Base-by-base conservation (phyloP, 31 red algal genomes). In the Bonnemaisonia californica region DNA sequence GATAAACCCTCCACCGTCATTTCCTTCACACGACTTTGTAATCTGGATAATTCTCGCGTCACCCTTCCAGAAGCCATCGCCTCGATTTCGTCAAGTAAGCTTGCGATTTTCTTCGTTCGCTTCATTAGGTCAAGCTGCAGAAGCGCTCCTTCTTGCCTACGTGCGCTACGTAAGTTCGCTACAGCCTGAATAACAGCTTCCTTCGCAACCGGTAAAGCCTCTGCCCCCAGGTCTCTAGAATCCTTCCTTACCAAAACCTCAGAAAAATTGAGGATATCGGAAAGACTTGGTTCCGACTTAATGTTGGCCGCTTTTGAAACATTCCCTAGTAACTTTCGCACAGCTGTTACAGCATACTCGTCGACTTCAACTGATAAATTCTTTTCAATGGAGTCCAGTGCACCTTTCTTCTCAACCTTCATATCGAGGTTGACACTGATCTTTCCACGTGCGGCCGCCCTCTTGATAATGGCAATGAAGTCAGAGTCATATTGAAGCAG, bases 121-220 rank as follows among this genome's bases (percentile, higher is more conserved):
- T 77, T 59, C 61, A 83, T 32, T 18, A 95, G 57, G 30, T 87
- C 92, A 18, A 62, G 42, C 54, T 95, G 48, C 71, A 95, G 66
- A 13, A 88, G 39, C 9, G 75, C 82, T 30, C 92, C 92, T 62
- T 95, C 92, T 51, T 57, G 81, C n/a, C 91, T 57, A 28, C 91
- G 63, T 34, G 80, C 42, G 28, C 59, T 67, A 29, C 56, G 51
- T 4, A 92, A 68, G 61, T 92, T 69, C 3, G 65, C 67, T 30
- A 86, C 54, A 24, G 89, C 89, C 54, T 47, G 58, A 4, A 61
- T 47, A 27, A 92, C 63, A 12, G 83, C 89, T 48, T 58, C 39
- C 54, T 72, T 80, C 12, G 65, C 89, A 3, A 92, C 45, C 1
- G 74, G 68, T 12, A 82, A 34, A 29, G 80, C 89, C 9, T 76